A percentile compares a stretch with the other conserved stretches of the same genome.
Evolutionary conservation across 306 rosid genomes (phyloP).

Genomic region (Phaseolus lunatus): DNA sequence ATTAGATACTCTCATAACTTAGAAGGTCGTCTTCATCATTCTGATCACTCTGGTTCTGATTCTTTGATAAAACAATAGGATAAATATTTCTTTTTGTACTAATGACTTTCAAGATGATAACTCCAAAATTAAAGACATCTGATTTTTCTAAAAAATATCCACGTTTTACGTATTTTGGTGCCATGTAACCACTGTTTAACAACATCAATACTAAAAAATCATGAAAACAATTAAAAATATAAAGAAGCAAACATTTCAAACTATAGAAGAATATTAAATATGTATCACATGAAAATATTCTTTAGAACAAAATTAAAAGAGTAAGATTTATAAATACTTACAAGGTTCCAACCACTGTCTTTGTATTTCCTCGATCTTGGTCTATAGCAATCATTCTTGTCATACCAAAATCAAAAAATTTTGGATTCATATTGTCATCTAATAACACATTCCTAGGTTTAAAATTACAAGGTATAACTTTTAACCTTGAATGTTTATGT

Average conservation of each 20-base stretch:
- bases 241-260: too few species aligned
- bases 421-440: slow-evolving; percentile 59
- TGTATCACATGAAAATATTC: too few species aligned
- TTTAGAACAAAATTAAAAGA: too few species aligned
- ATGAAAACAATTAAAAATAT: too few species aligned
- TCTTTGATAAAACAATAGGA: not conserved
- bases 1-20: slow-evolving; percentile 39
- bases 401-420: slow-evolving; percentile 72
- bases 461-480: slow-evolving; percentile 66
- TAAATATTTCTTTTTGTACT: slow-evolving; percentile 42
- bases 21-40: slow-evolving; percentile 20
- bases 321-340: slow-evolving; percentile 43
- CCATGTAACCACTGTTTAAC: slow-evolving; percentile 41
- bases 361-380: slow-evolving; percentile 53
- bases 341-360: slow-evolving; percentile 63
- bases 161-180: slow-evolving; percentile 36
- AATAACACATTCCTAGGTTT: slow-evolving; percentile 67
- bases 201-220: not conserved
- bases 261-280: too few species aligned
- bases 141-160: slow-evolving; percentile 39
- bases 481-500: slow-evolving; percentile 64
- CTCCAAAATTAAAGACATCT: slow-evolving; percentile 44
- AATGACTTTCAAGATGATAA: slow-evolving; percentile 36
- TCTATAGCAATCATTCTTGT: slow-evolving; percentile 55
- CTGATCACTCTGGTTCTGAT: not conserved